These are phyloP conservation scores for Moringa oleifera DNA, from an alignment of 345 rosid species.

Conservation along the genomic window DNA sequence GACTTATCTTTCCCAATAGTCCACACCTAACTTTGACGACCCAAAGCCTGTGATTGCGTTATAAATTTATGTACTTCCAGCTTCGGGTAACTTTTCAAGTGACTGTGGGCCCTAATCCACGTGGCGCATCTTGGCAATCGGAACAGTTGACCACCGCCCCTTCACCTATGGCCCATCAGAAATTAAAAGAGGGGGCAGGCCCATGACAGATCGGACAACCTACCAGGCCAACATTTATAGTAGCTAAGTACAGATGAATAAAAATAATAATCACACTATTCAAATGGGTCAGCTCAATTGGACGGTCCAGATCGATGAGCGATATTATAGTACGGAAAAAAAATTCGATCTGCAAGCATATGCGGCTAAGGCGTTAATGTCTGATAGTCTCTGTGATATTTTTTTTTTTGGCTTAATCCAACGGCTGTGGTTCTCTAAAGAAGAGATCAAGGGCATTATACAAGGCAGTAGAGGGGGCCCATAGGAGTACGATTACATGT, in stretches of 20 bases:
- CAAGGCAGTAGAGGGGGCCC: conserved; percentile 1
- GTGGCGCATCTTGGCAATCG: no score
- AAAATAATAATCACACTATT: neutral
- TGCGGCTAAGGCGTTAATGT: neutral
- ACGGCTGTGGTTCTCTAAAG: neutral
- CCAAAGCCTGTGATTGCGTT: no score
- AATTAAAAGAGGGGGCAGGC: no score
- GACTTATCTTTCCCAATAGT: no score
- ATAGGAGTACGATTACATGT: neutral
- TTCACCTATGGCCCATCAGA: no score
- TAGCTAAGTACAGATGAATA: neutral
- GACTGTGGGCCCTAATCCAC: no score
- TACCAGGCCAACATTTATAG: no score
- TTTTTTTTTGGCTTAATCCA: conserved; percentile 6
- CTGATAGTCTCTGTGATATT: neutral
- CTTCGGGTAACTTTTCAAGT: no score
- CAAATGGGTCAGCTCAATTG: neutral
- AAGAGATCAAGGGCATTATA: no score
- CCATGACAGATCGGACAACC: neutral
- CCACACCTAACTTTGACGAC: no score
- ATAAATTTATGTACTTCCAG: no score
- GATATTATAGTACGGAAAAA: conserved; percentile 1
- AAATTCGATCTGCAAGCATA: conserved; percentile 11
- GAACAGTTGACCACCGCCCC: no score
- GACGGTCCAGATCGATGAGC: conserved; percentile 12